These are phyloP conservation scores for Fusarium sp. DNA, from an alignment of 2,329 filamentous ascomycete species.

Conservation along the genomic window DNA sequence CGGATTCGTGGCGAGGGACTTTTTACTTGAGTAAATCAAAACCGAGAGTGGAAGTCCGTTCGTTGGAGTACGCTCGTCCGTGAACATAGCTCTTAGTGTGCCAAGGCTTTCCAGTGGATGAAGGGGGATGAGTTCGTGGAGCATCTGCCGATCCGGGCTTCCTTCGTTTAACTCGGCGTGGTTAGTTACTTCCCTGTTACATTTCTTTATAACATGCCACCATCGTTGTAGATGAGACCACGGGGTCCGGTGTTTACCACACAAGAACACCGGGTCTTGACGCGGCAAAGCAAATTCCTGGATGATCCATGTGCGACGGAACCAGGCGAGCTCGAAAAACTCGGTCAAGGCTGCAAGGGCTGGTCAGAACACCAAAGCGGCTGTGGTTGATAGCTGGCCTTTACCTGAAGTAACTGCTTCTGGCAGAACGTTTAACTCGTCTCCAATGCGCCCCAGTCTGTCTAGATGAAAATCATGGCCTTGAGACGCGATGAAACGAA, in stretches of 20 bases:
- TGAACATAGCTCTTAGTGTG: background rate
- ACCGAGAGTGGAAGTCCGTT: background rate
- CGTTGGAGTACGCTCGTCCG: background rate
- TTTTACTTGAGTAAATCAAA: background rate
- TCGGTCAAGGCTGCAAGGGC: background rate
- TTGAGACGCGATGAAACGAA: background rate
- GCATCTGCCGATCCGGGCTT: background rate
- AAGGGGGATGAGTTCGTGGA: background rate
- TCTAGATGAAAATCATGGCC: background rate
- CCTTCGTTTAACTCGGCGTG: background rate
- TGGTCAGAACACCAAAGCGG: background rate
- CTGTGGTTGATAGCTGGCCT: background rate
- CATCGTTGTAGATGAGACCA: background rate
- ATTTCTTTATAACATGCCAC: background rate
- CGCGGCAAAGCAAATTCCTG: conserved; percentile 3
- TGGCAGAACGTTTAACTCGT: background rate
- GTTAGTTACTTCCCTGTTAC: background rate
- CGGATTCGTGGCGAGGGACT: conserved; percentile 1
- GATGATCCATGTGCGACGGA: conserved; percentile 3
- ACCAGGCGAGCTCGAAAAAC: background rate
- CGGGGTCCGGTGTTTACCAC: background rate
- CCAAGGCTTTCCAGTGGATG: background rate
- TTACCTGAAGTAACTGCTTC: background rate
- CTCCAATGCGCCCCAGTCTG: background rate
- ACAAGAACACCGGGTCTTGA: background rate